Base-by-base conservation (phyloP, 2,329 filamentous ascomycete species). In the Penicillium sp. region DNA sequence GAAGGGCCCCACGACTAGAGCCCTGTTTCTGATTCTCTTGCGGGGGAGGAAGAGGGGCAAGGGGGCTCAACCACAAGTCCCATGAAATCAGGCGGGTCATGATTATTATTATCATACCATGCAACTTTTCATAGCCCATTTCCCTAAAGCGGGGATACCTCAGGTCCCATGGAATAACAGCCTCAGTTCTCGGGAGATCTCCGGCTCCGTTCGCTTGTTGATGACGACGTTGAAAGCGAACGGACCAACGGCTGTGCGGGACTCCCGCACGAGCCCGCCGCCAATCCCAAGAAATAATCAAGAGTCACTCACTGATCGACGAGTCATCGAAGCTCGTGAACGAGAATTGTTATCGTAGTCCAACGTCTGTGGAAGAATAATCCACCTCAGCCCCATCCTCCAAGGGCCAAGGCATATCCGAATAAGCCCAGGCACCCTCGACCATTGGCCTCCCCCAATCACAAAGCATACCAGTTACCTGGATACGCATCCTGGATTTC, bases 161-260 rank as follows among this genome's bases (percentile, higher is more conserved):
- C 30, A n/a, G 17, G 13, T 54, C 37, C 12, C 12, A 17, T 12
- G 19, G 26, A 7, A 15, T 22, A 10, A n/a, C 17, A 28, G 33
- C 26, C 35, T 40, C 51, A 38, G 15, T 17, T n/a, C 22, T 26
- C 37, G 37, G 51, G 12, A 42, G 51, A 54, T 54, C 51, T 54
- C 51, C 51, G 51, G 37, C 51, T 54, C 22, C 10, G 24, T 37
- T 53, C 22, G 12, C 30, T 35, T 15, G 26, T 33, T 13, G 44
- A 49, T 57, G 42, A 57, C 30, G 54, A 47, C 37, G 12, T 26
- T 40, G 54, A 33, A n/a, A 28, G 28, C 15, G n/a, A 24, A 47
- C 10, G 54, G 54, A 53, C 59, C 61, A 64, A 64, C 61, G 58
- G 55, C 47, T 28, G 26, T 22, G 37, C n/a, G 22, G 56, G 40